These are phyloP conservation scores for Chrysanthemum seticuspe DNA, from an alignment of 129 eudicot species.

Conservation along the genomic window DNA sequence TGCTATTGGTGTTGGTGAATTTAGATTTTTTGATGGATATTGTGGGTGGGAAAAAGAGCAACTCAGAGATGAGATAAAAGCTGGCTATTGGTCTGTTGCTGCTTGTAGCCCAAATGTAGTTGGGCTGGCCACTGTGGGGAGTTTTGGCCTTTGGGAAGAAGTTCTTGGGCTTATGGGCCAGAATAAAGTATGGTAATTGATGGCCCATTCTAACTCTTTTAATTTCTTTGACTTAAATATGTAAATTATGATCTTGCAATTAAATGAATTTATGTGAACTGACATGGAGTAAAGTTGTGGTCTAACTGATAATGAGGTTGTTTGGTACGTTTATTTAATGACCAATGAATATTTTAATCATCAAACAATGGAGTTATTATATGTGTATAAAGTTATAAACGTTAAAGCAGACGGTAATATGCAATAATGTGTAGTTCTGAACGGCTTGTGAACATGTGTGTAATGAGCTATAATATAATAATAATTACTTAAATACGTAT, in stretches of 20 bases:
- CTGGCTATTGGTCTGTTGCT: conserved; percentile 89
- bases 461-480: no score
- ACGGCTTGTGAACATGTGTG: no score
- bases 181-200: conserved; percentile 55
- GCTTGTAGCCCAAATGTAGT: conserved; percentile 83
- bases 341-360: conserved; percentile 3
- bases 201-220: conserved; percentile 1
- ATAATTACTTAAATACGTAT: no score
- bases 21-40: conserved; percentile 92
- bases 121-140: conserved; percentile 57
- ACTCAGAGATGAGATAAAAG: conserved; percentile 69
- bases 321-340: conserved; percentile 23
- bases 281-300: conserved; percentile 17
- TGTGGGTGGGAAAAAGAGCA: conserved; percentile 96
- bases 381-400: neutral
- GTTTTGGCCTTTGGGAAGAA: conserved; percentile 93
- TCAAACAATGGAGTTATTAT: neutral
- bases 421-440: no score
- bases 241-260: conserved; percentile 14
- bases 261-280: conserved; percentile 10
- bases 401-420: no score
- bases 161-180: conserved; percentile 80
- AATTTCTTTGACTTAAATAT: conserved; percentile 1
- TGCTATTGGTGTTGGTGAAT: conserved; percentile 52
- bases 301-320: conserved; percentile 15